phyloP scores from a whole-genome alignment of 495 filamentous ascomycete species.

The Ascobolus immersus region DNA sequence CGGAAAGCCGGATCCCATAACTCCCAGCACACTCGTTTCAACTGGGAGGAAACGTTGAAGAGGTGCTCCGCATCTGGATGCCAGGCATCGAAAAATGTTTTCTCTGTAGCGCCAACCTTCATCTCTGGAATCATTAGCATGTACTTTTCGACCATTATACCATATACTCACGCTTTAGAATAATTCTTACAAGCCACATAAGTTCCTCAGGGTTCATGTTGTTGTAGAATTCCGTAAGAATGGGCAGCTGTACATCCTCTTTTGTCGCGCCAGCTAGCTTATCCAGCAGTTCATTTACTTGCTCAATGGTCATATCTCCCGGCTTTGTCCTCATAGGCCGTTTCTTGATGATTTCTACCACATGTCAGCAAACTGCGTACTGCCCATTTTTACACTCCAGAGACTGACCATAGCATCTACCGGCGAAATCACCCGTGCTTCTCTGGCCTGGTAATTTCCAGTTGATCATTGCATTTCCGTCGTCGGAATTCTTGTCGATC shows the following conservation, averaged over 20 bases:
- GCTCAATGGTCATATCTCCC: conserved; percentile 57
- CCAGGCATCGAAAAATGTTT: conserved; percentile 66
- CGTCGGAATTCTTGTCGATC: conserved; percentile 74
- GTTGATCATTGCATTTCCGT: conserved; percentile 61
- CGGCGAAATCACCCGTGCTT: conserved; percentile 71
- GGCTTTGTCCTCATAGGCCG: conserved; percentile 46
- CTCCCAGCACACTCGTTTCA: conserved; percentile 89
- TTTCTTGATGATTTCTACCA: conserved; percentile 51
- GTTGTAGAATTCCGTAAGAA: conserved; percentile 61
- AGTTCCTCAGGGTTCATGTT: conserved; percentile 84
- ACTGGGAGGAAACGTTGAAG: conserved; percentile 73
- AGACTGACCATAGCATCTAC: conserved; percentile 34
- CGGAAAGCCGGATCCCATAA: conserved; percentile 50
- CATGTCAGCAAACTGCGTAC: neutral
- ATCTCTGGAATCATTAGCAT: conserved; percentile 28
- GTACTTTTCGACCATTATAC: neutral
- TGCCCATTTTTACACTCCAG: neutral
- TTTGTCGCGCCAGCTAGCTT: conserved; percentile 44
- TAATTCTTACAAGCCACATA: conserved; percentile 83
- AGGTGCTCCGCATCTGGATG: conserved; percentile 77
- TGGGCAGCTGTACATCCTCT: conserved; percentile 43
- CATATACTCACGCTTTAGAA: conserved; percentile 35
- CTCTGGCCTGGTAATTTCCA: conserved; percentile 68
- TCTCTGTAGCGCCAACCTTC: conserved; percentile 93
- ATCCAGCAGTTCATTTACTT: conserved; percentile 75